Base-by-base conservation (phyloP, 441 rosid species). In the Euphorbia celastroides region DNA sequence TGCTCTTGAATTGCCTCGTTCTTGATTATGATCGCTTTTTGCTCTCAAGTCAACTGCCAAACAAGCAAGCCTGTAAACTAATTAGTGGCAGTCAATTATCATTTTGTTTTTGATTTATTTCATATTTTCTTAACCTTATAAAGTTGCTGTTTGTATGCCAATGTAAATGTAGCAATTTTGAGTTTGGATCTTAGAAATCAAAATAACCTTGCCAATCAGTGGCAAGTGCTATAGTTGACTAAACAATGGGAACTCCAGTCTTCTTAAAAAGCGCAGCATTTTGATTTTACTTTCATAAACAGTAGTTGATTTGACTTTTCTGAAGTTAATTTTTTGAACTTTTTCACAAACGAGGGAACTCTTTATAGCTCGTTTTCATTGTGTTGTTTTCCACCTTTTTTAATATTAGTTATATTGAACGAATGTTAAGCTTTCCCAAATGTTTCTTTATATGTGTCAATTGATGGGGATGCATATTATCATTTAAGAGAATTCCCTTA, bases 141-240 rank as follows among this genome's bases (percentile, higher is more conserved):
- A 16, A 7, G 55, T n/a, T 65, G 16, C 60, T 34, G 28, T 38
- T 20, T 23, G 17, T n/a, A 30, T 34, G 38, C 34, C 10, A 60
- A n/a, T 34, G 2, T 20, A 28, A 27, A 64, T 30, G 19, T 19
- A 10, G 27, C n/a, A 23, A 30, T 19, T 5, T 13, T 5, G 44
- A 48, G 5, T 64, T 19, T 64, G 42, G 48, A 34, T 48, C 67
- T 31, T 64, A 48, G 9, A 56, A 41, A 56, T 25, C 9, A n/a
- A 55, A 55, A 36, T 34, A 56, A 8, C 12, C 19, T 5, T 2
- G 12, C 41, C 17, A 27, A 26, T n/a, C n/a, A 41, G 13, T 28
- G n/a, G 20, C 22, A 63, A 63, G 41, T 34, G 26, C 7, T 62
- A 20, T 13, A 41, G 32, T 41, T 61, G 48, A 36, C 12, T 34